Conservation (phyloP, 2,329 filamentous ascomycete species). For the Aspergillus fijiensis region DNA sequence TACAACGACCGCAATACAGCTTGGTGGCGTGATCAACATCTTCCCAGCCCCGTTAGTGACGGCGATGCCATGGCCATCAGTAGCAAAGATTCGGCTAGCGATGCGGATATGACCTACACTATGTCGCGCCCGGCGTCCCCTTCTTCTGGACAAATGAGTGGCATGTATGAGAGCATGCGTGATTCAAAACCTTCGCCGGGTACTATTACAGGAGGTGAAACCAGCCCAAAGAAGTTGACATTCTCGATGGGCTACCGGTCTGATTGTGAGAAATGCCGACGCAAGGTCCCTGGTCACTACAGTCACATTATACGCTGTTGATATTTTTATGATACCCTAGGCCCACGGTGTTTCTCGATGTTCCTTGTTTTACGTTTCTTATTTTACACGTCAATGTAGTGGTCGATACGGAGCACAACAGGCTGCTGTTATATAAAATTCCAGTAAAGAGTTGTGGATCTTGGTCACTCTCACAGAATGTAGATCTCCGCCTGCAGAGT, state of each 20-base stretch:
- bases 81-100: constrained; percentile 12
- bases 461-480: too few species aligned
- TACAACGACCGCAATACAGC: constrained; percentile 16
- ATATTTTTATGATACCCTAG: constrained; percentile 4
- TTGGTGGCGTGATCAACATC: constrained; percentile 27
- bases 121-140: constrained; percentile 11
- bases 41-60: constrained; percentile 45
- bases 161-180: neutral
- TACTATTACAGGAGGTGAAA: neutral
- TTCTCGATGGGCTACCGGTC: constrained; percentile 77
- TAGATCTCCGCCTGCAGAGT: too few species aligned
- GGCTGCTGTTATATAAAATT: too few species aligned
- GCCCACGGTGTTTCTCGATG: neutral
- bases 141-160: neutral
- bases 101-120: constrained; percentile 21
- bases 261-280: constrained; percentile 75
- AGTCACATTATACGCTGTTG: constrained; percentile 66
- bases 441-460: too few species aligned
- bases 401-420: neutral
- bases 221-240: constrained; percentile 47
- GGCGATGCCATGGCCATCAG: constrained; percentile 21
- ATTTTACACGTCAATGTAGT: neutral
- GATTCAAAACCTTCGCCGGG: neutral
- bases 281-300: constrained; percentile 75
- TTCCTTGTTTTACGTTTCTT: neutral